A percentile compares a stretch with the other conserved stretches of the same genome.
phyloP scores from a whole-genome alignment of 140 eudicot genomes.

The Cichorium intybus region DNA sequence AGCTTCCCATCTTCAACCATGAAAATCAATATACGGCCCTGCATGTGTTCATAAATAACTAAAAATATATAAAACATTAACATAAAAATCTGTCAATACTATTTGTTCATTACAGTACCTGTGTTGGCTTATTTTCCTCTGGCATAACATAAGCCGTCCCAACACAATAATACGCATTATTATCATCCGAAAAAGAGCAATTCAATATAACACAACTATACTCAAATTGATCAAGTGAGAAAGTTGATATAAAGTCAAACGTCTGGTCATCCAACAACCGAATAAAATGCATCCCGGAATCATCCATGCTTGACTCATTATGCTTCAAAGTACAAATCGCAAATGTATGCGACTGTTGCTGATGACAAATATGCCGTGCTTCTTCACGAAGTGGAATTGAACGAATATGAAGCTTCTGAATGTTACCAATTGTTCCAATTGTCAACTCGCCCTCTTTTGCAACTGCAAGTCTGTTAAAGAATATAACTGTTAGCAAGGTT shows the following conservation, averaged over 20 bases:
- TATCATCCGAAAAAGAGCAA: slow-evolving; percentile 94
- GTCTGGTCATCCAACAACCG: slow-evolving; percentile 96
- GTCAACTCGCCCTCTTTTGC: slow-evolving; percentile 97
- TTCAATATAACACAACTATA: slow-evolving; percentile 82
- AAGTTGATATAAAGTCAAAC: slow-evolving; percentile 82
- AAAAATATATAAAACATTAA: no score
- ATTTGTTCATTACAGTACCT: no score
- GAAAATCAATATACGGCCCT: slow-evolving; percentile 89
- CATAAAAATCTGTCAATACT: no score
- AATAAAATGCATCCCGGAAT: slow-evolving; percentile 75
- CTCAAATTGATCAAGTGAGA: slow-evolving; percentile 86
- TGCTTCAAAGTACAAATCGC: slow-evolving; percentile 87
- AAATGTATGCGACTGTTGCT: slow-evolving; percentile 89
- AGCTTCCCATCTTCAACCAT: slow-evolving; percentile 87
- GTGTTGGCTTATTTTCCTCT: slow-evolving; percentile 91
- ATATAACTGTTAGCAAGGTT: background rate
- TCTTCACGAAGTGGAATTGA: slow-evolving; percentile 96
- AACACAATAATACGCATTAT: slow-evolving; percentile 87
- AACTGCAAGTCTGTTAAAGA: slow-evolving; percentile 75
- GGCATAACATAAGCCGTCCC: slow-evolving; percentile 97
- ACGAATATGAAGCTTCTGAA: slow-evolving; percentile 97
- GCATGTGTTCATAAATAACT: slow-evolving; percentile 11
- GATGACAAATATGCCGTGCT: slow-evolving; percentile 96
- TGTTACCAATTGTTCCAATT: slow-evolving; percentile 95
- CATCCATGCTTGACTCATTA: slow-evolving; percentile 78